Conservation (phyloP, 495 filamentous ascomycete species). For the Arthonia radiata region DNA sequence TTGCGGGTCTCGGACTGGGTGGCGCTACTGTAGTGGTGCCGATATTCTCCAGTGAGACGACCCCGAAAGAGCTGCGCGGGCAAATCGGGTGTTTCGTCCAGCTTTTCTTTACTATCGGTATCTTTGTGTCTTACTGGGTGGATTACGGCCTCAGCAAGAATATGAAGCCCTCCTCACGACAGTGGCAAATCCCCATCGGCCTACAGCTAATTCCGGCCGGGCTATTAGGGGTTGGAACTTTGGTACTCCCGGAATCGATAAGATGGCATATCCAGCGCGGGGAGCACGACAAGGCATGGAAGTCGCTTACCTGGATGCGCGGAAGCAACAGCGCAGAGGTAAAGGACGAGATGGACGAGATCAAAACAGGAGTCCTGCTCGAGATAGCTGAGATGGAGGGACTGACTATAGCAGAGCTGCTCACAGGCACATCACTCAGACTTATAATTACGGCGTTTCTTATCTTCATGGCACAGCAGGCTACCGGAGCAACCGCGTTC, state of each 20-base stretch:
- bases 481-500: constrained; percentile 16
- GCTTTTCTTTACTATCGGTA: constrained; percentile 21
- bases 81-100: constrained; percentile 19
- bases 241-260: constrained; percentile 30
- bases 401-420: too few species aligned
- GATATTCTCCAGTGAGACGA: constrained; percentile 27
- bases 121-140: constrained; percentile 9
- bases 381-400: too few species aligned
- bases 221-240: constrained; percentile 23
- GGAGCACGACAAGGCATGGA: constrained; percentile 23
- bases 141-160: neutral
- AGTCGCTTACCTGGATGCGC: constrained; percentile 23
- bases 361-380: too few species aligned
- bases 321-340: too few species aligned
- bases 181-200: constrained; percentile 25
- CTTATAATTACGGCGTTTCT: constrained; percentile 18
- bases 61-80: constrained; percentile 28
- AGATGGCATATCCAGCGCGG: constrained; percentile 30
- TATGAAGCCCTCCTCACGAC: too few species aligned
- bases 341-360: constrained; percentile 17
- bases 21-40: constrained; percentile 27
- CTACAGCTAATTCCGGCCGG: constrained; percentile 27
- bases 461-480: constrained; percentile 24
- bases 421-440: constrained; percentile 14
- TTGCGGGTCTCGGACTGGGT: constrained; percentile 31